Evolutionary conservation across 352 stramenopile genomes (phyloP).

Genomic region (Phytophthora pistaciae): DNA sequence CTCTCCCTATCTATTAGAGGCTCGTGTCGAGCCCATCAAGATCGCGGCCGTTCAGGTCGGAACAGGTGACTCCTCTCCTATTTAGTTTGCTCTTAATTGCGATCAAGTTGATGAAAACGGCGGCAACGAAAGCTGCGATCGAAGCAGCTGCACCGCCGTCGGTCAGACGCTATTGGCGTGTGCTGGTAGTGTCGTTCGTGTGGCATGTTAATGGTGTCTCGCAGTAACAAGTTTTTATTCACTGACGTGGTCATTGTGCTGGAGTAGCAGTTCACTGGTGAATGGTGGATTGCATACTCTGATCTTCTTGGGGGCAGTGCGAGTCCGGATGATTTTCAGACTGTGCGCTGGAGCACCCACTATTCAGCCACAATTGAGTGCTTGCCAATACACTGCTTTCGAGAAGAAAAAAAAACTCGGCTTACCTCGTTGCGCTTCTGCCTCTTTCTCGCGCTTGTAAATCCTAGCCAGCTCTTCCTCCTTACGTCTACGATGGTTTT

Average conservation of each 20-base stretch:
- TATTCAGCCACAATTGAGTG: background rate
- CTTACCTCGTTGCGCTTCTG: constrained; percentile 13
- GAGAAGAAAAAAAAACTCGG: background rate
- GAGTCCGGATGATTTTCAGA: constrained; percentile 15
- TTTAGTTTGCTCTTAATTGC: constrained; percentile 28
- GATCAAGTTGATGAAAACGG: constrained; percentile 17
- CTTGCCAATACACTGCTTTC: background rate
- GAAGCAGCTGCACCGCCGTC: constrained; percentile 23
- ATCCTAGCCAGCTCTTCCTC: constrained; percentile 26
- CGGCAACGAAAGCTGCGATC: constrained; percentile 17
- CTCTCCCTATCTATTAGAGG: constrained; percentile 25
- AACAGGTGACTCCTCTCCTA: constrained; percentile 17
- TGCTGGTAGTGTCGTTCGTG: constrained; percentile 9
- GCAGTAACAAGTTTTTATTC: constrained; percentile 22
- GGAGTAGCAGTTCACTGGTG: constrained; percentile 17
- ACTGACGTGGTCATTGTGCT: background rate
- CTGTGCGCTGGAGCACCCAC: constrained; percentile 3
- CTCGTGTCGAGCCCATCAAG: background rate
- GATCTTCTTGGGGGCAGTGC: constrained; percentile 12
- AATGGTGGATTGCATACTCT: constrained; percentile 11
- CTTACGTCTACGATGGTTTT: constrained; percentile 21
- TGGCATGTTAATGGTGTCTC: constrained; percentile 22
- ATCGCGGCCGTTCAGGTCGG: constrained; percentile 8
- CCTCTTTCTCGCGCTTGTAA: constrained; percentile 27
- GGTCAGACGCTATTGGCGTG: constrained; percentile 21